Evolutionary conservation across 768 basidiomycete genomes (phyloP).

Genomic region (Boletus coccyginus): DNA sequence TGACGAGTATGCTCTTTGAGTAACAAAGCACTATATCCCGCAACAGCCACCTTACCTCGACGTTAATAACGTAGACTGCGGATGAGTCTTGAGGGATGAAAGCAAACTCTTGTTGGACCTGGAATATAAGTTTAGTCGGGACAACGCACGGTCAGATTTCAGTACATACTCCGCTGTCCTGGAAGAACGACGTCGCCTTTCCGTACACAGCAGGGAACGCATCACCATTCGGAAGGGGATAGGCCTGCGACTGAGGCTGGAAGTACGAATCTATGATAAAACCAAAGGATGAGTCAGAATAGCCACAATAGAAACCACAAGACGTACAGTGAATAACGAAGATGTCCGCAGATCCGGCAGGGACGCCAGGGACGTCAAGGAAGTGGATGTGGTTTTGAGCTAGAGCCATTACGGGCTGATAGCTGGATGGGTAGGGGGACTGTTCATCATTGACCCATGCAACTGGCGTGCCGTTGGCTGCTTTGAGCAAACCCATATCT

Average conservation of each 20-base stretch:
- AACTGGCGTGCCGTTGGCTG: conserved; percentile 55
- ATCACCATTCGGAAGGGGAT: conserved; percentile 43
- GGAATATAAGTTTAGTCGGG: background rate
- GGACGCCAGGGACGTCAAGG: conserved; percentile 62
- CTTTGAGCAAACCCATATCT: conserved; percentile 63
- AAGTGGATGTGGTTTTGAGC: conserved; percentile 89
- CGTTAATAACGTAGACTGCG: conserved; percentile 71
- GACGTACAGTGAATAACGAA: conserved; percentile 88
- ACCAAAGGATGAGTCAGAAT: background rate
- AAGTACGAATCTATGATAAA: conserved; percentile 61
- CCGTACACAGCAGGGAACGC: conserved; percentile 69
- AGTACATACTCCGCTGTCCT: conserved; percentile 43
- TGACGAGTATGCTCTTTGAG: conserved; percentile 22
- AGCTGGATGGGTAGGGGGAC: conserved; percentile 54
- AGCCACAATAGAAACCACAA: too few species aligned
- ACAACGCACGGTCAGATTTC: background rate
- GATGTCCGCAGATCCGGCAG: conserved; percentile 71
- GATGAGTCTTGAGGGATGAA: conserved; percentile 76
- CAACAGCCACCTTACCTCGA: conserved; percentile 41
- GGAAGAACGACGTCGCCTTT: conserved; percentile 69
- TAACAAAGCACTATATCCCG: background rate
- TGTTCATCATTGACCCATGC: conserved; percentile 63
- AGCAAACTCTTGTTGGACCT: conserved; percentile 74
- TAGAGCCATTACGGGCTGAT: conserved; percentile 73
- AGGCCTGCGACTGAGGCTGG: conserved; percentile 68